These are phyloP conservation scores for Aspergillus fumigatiaffinis DNA, from an alignment of 2,329 filamentous ascomycete genomes.

Conservation along the genomic window DNA sequence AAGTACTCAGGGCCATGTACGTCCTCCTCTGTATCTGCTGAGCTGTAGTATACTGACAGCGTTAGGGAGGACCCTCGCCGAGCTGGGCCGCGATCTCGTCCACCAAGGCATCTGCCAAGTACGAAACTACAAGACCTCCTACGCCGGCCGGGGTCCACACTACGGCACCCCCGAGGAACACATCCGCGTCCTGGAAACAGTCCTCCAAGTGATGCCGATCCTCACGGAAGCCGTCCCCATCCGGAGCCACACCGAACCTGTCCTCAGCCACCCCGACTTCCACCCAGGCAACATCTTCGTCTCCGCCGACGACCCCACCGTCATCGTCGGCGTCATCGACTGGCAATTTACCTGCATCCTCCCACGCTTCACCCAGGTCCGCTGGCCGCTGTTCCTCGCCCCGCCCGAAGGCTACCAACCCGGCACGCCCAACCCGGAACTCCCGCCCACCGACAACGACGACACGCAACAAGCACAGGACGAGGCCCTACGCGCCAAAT, in stretches of 20 bases:
- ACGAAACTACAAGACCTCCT: conserved; percentile 9
- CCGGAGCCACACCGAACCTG: conserved; percentile 9
- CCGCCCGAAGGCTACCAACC: conserved; percentile 16
- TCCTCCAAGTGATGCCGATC: conserved; percentile 7
- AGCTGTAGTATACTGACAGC: neutral
- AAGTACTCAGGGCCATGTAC: conserved; percentile 16
- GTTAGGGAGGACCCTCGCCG: conserved; percentile 10
- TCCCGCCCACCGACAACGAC: conserved; percentile 7
- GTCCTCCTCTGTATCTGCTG: neutral
- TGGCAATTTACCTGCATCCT: conserved; percentile 19
- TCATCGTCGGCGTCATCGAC: conserved; percentile 17
- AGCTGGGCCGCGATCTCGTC: conserved; percentile 8
- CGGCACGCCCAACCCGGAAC: conserved; percentile 13
- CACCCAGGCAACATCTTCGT: conserved; percentile 21
- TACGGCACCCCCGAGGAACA: conserved; percentile 14
- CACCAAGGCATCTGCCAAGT: conserved; percentile 13
- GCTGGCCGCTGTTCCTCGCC: conserved; percentile 16
- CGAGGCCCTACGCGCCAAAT: conserved; percentile 15
- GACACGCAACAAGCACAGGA: conserved; percentile 8
- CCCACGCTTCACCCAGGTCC: conserved; percentile 17
- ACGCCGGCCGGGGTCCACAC: conserved; percentile 11
- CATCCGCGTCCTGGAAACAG: conserved; percentile 6
- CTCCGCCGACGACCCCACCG: conserved; percentile 15
- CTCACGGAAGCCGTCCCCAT: conserved; percentile 2
- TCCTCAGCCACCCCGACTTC: conserved; percentile 17